These are phyloP conservation scores for Pyrus communis DNA, from an alignment of 306 rosid species.

Conservation along the genomic window DNA sequence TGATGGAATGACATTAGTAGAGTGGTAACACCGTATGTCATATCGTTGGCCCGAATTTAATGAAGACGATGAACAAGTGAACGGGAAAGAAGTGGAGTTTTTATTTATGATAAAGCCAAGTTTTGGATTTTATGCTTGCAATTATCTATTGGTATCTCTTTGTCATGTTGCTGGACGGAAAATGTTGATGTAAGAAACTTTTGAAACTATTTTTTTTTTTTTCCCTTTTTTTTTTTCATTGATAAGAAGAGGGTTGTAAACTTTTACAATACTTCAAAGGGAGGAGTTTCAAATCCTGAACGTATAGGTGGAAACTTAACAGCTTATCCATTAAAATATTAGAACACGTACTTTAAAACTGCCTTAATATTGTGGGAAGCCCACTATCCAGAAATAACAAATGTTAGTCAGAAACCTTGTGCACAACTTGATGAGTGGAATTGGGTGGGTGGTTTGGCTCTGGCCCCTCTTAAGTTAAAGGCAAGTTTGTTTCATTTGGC, in stretches of 20 bases:
- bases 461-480: not conserved
- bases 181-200: slow-evolving; percentile 7
- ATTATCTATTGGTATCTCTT: not conserved
- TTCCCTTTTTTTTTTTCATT: too few species aligned
- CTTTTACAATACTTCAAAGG: too few species aligned
- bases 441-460: not conserved
- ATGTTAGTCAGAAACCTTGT: not conserved
- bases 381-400: not conserved
- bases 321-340: too few species aligned
- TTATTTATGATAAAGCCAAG: not conserved
- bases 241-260: too few species aligned
- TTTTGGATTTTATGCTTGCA: not conserved
- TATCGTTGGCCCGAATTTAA: too few species aligned
- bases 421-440: not conserved
- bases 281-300: too few species aligned
- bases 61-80: not conserved
- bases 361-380: not conserved
- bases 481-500: not conserved
- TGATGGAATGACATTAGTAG: not conserved
- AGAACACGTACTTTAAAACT: not conserved
- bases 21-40: not conserved
- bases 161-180: slow-evolving; percentile 4
- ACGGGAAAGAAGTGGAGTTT: not conserved
- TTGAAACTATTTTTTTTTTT: not conserved
- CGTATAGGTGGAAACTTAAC: fast-evolving